Evolutionary conservation across 1,284 basidiomycete genomes (phyloP).

Genomic region (Erythrobasidium hasegawianum): DNA sequence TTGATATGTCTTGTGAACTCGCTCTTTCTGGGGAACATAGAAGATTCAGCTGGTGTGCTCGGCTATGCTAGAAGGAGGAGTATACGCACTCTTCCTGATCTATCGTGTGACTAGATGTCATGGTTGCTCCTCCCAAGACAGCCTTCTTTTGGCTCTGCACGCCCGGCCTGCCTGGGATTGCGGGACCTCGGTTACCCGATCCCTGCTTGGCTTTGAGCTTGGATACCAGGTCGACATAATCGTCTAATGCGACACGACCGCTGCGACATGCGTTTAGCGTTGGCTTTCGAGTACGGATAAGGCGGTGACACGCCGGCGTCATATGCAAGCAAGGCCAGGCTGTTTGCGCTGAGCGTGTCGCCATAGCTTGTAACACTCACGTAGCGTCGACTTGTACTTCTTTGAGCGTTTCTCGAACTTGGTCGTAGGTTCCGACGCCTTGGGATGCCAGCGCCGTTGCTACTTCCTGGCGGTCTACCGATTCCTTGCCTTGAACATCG

Average conservation of each 20-base stretch:
- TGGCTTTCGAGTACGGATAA: too few species aligned
- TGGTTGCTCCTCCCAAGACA: slow-evolving; percentile 89
- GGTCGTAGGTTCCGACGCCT: slow-evolving; percentile 26
- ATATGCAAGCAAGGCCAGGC: not conserved
- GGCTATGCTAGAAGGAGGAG: not conserved
- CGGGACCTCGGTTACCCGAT: slow-evolving; percentile 2
- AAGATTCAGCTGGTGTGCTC: not conserved
- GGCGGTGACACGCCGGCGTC: not conserved
- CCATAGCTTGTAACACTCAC: slow-evolving; percentile 1
- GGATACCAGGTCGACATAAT: slow-evolving; percentile 92
- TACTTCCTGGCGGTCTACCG: slow-evolving; percentile 31
- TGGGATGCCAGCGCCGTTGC: slow-evolving; percentile 30
- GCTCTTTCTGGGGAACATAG: slow-evolving; percentile 47
- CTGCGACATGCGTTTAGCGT: not conserved
- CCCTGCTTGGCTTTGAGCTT: slow-evolving; percentile 63
- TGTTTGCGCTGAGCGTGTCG: too few species aligned
- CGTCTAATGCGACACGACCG: slow-evolving; percentile 93
- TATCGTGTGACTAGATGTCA: slow-evolving; percentile 94
- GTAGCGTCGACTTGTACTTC: slow-evolving; percentile 82
- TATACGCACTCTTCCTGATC: slow-evolving; percentile 85
- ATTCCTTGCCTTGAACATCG: slow-evolving; percentile 18
- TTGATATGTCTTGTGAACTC: slow-evolving; percentile 99
- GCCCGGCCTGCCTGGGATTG: slow-evolving; percentile 34
- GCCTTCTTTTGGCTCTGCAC: slow-evolving; percentile 68
- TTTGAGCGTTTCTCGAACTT: slow-evolving; percentile 78